phyloP scores from a whole-genome alignment of 176 grass and related monocot species.

The Carex pumila region DNA sequence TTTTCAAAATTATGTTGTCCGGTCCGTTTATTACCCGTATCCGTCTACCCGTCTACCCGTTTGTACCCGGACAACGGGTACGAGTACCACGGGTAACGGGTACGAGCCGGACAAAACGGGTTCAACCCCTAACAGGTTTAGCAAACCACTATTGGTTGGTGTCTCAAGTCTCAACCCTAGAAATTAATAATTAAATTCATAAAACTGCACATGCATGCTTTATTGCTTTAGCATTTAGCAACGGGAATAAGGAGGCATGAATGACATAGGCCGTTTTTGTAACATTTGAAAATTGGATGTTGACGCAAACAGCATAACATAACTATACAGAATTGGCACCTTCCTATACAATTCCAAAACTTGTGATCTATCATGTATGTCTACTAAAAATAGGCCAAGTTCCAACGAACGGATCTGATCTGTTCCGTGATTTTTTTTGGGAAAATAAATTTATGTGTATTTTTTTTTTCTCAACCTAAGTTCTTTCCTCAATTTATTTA shows the following conservation, averaged over 20 bases:
- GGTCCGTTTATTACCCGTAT: too few species aligned
- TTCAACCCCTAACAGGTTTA: too few species aligned
- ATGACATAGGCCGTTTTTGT: background rate
- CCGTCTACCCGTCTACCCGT: too few species aligned
- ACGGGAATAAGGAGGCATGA: background rate
- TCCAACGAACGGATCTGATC: background rate
- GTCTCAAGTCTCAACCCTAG: background rate
- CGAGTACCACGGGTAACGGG: too few species aligned
- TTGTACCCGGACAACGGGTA: too few species aligned
- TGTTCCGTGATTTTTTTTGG: too few species aligned
- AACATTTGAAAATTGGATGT: background rate
- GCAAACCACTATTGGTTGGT: too few species aligned
- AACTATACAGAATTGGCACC: background rate
- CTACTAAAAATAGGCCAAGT: background rate
- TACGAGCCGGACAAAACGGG: too few species aligned
- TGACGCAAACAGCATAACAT: background rate
- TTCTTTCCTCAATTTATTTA: too few species aligned
- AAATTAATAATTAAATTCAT: background rate
- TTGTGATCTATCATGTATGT: background rate
- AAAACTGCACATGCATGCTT: background rate
- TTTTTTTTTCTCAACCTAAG: too few species aligned
- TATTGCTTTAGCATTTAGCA: background rate
- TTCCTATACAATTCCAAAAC: background rate
- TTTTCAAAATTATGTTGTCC: too few species aligned
- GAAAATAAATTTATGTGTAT: too few species aligned